Conservation (phyloP, 352 stramenopile genomes). For the Phytophthora multivora region DNA sequence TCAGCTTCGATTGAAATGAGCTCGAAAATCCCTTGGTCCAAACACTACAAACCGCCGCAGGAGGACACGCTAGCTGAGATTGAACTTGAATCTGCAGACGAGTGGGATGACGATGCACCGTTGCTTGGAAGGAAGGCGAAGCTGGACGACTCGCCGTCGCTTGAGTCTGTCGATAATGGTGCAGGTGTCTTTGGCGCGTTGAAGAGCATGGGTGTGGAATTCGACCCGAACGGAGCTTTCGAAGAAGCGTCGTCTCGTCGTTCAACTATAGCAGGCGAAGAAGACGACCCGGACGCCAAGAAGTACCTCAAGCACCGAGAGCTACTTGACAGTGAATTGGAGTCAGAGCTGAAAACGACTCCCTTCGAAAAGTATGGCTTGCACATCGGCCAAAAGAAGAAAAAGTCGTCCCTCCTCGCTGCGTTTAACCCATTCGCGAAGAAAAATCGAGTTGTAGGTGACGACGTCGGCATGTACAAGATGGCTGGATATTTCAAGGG, state of each 20-base stretch:
- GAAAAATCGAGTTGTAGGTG: conserved; percentile 44
- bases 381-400: conserved; percentile 81
- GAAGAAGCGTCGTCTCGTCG: conserved; percentile 57
- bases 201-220: conserved; percentile 84
- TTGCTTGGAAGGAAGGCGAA: conserved; percentile 41
- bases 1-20: conserved; percentile 87
- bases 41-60: conserved; percentile 72
- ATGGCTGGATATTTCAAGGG: conserved; percentile 91
- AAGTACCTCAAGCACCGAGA: conserved; percentile 85
- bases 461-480: conserved; percentile 70
- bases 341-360: conserved; percentile 78
- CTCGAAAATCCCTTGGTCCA: conserved; percentile 84
- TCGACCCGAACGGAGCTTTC: conserved; percentile 67
- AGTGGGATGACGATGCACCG: conserved; percentile 59
- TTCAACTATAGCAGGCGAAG: conserved; percentile 53
- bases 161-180: conserved; percentile 70
- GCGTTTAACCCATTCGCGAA: conserved; percentile 78
- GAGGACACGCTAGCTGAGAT: conserved; percentile 73
- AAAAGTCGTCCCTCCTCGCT: conserved; percentile 63
- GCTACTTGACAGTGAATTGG: conserved; percentile 68
- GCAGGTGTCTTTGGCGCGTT: conserved; percentile 87
- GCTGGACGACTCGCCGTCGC: conserved; percentile 25
- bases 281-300: conserved; percentile 66
- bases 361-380: conserved; percentile 91
- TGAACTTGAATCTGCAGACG: conserved; percentile 64